phyloP scores from a whole-genome alignment of 768 basidiomycete species.

The Crepidotus variabilis region DNA sequence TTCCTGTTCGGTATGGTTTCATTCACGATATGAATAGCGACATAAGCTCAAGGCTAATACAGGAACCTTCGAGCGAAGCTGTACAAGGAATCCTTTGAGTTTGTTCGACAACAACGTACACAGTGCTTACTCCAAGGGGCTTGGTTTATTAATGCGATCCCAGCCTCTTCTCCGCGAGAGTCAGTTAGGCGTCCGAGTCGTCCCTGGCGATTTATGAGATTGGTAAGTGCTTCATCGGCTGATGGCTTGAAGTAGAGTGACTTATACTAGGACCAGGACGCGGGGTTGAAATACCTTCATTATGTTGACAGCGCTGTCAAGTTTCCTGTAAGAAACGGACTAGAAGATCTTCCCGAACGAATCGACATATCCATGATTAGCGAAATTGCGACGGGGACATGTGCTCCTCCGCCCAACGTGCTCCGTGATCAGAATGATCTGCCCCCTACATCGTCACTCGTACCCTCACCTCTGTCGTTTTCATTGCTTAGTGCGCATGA shows the following conservation, averaged over 20 bases:
- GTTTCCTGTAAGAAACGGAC: slow-evolving; percentile 72
- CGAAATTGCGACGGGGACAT: slow-evolving; percentile 76
- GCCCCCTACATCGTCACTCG: slow-evolving; percentile 46
- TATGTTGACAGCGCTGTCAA: slow-evolving; percentile 80
- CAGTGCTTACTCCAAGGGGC: slow-evolving; percentile 86
- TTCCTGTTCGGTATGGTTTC: slow-evolving; percentile 66
- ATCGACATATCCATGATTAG: slow-evolving; percentile 79
- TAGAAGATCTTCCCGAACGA: slow-evolving; percentile 85
- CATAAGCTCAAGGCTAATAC: slow-evolving; percentile 7
- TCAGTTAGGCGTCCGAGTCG: slow-evolving; percentile 52
- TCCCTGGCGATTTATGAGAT: slow-evolving; percentile 84
- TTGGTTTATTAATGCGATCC: slow-evolving; percentile 86
- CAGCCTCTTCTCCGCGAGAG: slow-evolving; percentile 48
- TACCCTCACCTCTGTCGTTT: slow-evolving; percentile 70
- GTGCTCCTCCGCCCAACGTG: slow-evolving; percentile 63
- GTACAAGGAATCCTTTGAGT: slow-evolving; percentile 87
- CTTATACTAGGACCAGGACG: slow-evolving; percentile 49
- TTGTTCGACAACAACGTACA: slow-evolving; percentile 84
- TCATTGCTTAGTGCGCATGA: slow-evolving; percentile 69
- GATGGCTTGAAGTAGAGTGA: not conserved
- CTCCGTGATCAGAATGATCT: slow-evolving; percentile 59
- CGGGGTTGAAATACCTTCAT: slow-evolving; percentile 75
- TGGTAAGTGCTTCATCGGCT: slow-evolving; percentile 43
- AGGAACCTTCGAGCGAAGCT: slow-evolving; percentile 84
- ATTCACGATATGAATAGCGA: slow-evolving; percentile 3